Evolutionary conservation across 192 early-diverging fungal genomes (phyloP).

Genomic region (Entomortierella chlamydospora): DNA sequence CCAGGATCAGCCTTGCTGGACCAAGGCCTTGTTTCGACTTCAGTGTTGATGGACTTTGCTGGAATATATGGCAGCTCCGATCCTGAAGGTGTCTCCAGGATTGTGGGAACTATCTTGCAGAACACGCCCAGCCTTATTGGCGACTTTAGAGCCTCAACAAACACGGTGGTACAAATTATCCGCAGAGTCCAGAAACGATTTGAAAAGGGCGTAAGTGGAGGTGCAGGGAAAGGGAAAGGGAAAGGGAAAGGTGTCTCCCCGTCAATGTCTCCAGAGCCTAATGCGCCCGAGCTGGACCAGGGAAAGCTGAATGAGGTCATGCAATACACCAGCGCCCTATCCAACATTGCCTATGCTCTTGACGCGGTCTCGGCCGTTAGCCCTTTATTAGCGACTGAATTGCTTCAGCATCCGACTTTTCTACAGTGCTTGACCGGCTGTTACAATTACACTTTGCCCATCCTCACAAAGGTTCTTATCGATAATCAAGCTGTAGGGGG

Average conservation of each 20-base stretch:
- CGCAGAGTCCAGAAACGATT: conserved; percentile 58
- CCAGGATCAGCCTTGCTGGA: conserved; percentile 40
- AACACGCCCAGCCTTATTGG: conserved; percentile 57
- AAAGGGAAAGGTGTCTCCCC: conserved; percentile 43
- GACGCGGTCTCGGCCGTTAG: conserved; percentile 52
- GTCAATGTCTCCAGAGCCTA: conserved; percentile 11
- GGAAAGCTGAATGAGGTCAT: conserved; percentile 26
- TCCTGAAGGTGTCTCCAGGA: conserved; percentile 42
- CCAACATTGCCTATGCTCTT: conserved; percentile 47
- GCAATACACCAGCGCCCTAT: conserved; percentile 37
- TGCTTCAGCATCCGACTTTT: conserved; percentile 36
- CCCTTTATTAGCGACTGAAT: conserved; percentile 29
- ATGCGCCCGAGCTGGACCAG: neutral
- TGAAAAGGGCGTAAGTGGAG: conserved; percentile 31
- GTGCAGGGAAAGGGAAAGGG: conserved; percentile 57
- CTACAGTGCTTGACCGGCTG: conserved; percentile 39
- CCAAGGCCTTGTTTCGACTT: conserved; percentile 39
- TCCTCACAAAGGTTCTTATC: conserved; percentile 19
- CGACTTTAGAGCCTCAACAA: conserved; percentile 59
- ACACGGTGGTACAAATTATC: conserved; percentile 61
- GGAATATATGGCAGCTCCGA: conserved; percentile 57
- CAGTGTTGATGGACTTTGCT: conserved; percentile 64
- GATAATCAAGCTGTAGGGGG: conserved; percentile 13
- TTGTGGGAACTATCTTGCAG: conserved; percentile 57
- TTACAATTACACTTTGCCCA: conserved; percentile 48